Evolutionary conservation across 345 rosid species (phyloP), one percentile per base, ranked within the genome.

Genomic region (Pistacia integerrima): DNA sequence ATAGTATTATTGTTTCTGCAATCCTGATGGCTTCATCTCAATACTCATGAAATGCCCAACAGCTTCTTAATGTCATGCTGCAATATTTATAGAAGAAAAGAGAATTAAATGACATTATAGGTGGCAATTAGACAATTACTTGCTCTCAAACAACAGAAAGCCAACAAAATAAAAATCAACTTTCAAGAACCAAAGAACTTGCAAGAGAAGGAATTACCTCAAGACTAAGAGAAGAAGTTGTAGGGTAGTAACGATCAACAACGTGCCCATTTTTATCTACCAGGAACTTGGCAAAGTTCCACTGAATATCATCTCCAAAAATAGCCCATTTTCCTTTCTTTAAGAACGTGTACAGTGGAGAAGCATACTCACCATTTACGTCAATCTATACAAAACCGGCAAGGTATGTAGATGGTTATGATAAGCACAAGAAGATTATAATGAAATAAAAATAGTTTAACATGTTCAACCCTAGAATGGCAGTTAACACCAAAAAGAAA

Each of bases 201-300:
- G 10, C 51, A 1, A 35, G 22, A 56, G 8, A 8, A 35, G 48
- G 61, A 25, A 66, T 75, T 80, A 96, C 99, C 97, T 91, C 94
- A 11, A 92, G 80, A 69, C 88, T 84, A 70, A 85, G 91, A 71
- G 99, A 94, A 74, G 97, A 84, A 72, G 98, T 93, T 4, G 97
- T 91, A 11, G 97, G 98, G 49, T 93, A 92, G 82, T 88, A 92
- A 46, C 99, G 98, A 59, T 96, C 80, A 12, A 80, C 89, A 67
- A 90, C 90, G 74, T 88, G 80, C 74, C 97, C 98, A 9, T 91
- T 88, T 76, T 86, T 89, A 59, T 88, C 89, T 17, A 92, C 94
- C 73, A 93, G 87, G 87, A 96, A 93, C 87, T 96, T 96, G 76
- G 96, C 89, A 69, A 96, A 93, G 83, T 96, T 96, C 97, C 97